Evolutionary conservation across 208 protist genomes (phyloP).

Genomic region (Leptomonas pyrrhocoris): DNA sequence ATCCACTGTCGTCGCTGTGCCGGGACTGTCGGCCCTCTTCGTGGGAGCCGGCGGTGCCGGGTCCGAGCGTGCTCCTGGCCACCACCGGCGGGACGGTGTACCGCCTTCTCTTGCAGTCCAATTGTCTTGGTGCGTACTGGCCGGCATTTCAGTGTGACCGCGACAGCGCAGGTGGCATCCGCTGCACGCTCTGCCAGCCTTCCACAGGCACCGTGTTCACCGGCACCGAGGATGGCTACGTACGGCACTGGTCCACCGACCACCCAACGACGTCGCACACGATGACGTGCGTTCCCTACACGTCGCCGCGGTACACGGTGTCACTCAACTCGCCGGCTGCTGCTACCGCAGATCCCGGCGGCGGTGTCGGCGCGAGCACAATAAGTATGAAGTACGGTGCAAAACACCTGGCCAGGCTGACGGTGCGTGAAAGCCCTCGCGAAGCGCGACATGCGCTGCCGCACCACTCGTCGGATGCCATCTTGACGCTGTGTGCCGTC

Average conservation of each 20-base stretch:
- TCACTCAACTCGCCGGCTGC: neutral
- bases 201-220: slow-evolving; percentile 54
- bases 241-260: slow-evolving; percentile 58
- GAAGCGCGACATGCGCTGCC: slow-evolving; percentile 17
- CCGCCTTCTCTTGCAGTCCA: slow-evolving; percentile 30
- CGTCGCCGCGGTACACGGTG: slow-evolving; percentile 38
- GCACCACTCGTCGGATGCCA: slow-evolving; percentile 59
- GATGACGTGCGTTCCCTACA: slow-evolving; percentile 39
- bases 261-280: slow-evolving; percentile 42
- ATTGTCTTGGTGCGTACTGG: slow-evolving; percentile 12
- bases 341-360: neutral
- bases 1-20: slow-evolving; percentile 35
- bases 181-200: slow-evolving; percentile 56
- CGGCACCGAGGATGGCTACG: slow-evolving; percentile 65
- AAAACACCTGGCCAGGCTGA: slow-evolving; percentile 7
- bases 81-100: slow-evolving; percentile 33
- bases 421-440: slow-evolving; percentile 6
- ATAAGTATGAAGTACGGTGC: neutral
- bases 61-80: slow-evolving; percentile 55
- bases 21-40: slow-evolving; percentile 10
- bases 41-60: slow-evolving; percentile 16
- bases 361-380: neutral
- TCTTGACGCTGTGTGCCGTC: slow-evolving; percentile 54
- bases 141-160: slow-evolving; percentile 24
- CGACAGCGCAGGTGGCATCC: slow-evolving; percentile 13